Evolutionary conservation across 1,284 basidiomycete species (phyloP).

Genomic region (Abortiporus biennis): DNA sequence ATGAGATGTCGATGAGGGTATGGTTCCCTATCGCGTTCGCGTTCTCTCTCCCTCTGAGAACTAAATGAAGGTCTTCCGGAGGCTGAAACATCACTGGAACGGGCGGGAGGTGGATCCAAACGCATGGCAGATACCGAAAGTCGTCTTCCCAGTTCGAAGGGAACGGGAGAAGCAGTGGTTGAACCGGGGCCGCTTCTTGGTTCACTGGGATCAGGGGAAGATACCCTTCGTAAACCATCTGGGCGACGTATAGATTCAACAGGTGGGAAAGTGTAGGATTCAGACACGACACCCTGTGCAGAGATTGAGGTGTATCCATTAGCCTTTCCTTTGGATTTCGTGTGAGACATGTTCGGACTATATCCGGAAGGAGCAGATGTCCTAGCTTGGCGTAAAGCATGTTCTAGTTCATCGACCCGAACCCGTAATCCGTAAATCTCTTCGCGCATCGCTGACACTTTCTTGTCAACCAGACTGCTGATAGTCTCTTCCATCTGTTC

Average conservation of each 20-base stretch:
- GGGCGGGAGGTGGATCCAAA: slow-evolving; percentile 28
- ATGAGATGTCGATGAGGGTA: background rate
- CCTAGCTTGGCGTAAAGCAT: slow-evolving; percentile 16
- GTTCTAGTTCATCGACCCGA: slow-evolving; percentile 33
- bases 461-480: slow-evolving; percentile 50
- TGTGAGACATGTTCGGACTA: slow-evolving; percentile 18
- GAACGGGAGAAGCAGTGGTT: slow-evolving; percentile 37
- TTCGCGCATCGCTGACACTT: slow-evolving; percentile 43
- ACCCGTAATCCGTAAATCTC: slow-evolving; percentile 52
- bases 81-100: background rate
- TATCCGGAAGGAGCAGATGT: slow-evolving; percentile 12
- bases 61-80: background rate
- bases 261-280: slow-evolving; percentile 46
- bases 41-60: background rate
- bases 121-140: slow-evolving; percentile 43
- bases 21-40: background rate
- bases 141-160: slow-evolving; percentile 40
- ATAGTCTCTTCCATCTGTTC: slow-evolving; percentile 55
- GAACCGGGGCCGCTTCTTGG: slow-evolving; percentile 25
- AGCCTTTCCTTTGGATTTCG: slow-evolving; percentile 22
- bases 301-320: slow-evolving; percentile 33
- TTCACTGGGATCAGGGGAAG: too few species aligned
- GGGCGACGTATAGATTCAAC: slow-evolving; percentile 16
- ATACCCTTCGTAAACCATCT: too few species aligned
- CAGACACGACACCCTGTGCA: slow-evolving; percentile 18